Evolutionary conservation across 106 monocot genomes (phyloP).

Genomic region (Dioscorea zingiberensis): DNA sequence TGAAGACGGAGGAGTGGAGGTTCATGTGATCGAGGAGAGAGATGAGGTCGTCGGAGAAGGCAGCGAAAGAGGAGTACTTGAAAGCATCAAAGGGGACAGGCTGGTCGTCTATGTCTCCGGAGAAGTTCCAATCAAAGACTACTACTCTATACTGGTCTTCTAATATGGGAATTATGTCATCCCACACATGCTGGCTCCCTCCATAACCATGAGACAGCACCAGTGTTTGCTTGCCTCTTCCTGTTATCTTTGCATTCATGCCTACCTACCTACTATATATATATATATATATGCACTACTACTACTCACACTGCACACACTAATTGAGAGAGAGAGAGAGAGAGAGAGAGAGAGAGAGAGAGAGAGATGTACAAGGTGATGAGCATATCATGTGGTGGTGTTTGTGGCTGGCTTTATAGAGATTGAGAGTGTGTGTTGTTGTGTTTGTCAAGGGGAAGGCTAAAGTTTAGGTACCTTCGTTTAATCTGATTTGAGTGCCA

Average conservation of each 20-base stretch:
- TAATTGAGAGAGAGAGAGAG: too few species aligned
- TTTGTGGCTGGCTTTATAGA: too few species aligned
- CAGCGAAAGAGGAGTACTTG: constrained; percentile 18
- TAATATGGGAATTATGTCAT: constrained; percentile 28
- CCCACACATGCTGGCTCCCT: constrained; percentile 52
- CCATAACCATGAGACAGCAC: constrained; percentile 68
- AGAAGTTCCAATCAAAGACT: constrained; percentile 67
- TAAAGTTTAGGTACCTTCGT: too few species aligned
- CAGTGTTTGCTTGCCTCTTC: constrained; percentile 33
- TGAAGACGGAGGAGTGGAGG: constrained; percentile 18
- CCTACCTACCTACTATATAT: too few species aligned
- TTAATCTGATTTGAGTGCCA: too few species aligned
- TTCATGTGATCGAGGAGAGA: constrained; percentile 35
- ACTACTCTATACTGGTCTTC: constrained; percentile 22
- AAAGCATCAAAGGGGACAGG: constrained; percentile 7
- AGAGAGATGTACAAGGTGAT: too few species aligned
- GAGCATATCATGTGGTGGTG: too few species aligned
- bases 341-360: too few species aligned
- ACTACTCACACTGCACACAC: too few species aligned
- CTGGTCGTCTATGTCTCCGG: constrained; percentile 6
- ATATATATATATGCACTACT: too few species aligned
- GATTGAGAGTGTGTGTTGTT: too few species aligned
- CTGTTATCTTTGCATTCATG: constrained; percentile 36
- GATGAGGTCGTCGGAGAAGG: constrained; percentile 46
- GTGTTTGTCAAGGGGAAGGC: too few species aligned